These are phyloP conservation scores for Coniochaeta prunicola DNA, from an alignment of 2,329 filamentous ascomycete species.

Conservation along the genomic window DNA sequence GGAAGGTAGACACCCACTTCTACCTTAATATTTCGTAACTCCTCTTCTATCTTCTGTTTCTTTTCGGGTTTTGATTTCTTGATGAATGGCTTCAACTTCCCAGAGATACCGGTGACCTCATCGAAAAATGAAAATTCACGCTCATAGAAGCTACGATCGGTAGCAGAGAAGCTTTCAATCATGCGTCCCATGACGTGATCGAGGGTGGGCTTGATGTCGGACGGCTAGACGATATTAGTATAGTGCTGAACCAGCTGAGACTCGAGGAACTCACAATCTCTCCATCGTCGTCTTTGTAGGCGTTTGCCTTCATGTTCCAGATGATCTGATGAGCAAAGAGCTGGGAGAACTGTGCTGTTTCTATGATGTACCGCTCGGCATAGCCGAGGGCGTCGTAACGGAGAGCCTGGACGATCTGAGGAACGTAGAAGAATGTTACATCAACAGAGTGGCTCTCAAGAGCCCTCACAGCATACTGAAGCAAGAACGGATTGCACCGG, in stretches of 20 bases:
- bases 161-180: conserved; percentile 69
- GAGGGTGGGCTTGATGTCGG: conserved; percentile 86
- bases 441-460: conserved; percentile 93
- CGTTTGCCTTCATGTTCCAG: conserved; percentile 99
- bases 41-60: conserved; percentile 98
- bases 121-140: conserved; percentile 97
- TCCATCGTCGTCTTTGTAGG: conserved; percentile 93
- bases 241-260: neutral
- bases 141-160: conserved; percentile 83
- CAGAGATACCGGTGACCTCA: conserved; percentile 90
- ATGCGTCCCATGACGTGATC: conserved; percentile 84
- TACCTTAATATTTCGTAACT: conserved; percentile 93
- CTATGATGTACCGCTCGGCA: conserved; percentile 91
- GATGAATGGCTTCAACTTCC: conserved; percentile 89
- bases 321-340: conserved; percentile 98
- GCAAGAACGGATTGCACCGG: conserved; percentile 81
- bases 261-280: conserved; percentile 55
- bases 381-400: conserved; percentile 92
- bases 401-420: conserved; percentile 92
- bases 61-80: conserved; percentile 92
- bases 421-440: conserved; percentile 97
- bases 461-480: conserved; percentile 95
- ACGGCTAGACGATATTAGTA: conserved; percentile 47
- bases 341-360: conserved; percentile 96
- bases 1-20: conserved; percentile 96